Conservation (phyloP, 768 basidiomycete species). For the Hirschioporus abietinus region DNA sequence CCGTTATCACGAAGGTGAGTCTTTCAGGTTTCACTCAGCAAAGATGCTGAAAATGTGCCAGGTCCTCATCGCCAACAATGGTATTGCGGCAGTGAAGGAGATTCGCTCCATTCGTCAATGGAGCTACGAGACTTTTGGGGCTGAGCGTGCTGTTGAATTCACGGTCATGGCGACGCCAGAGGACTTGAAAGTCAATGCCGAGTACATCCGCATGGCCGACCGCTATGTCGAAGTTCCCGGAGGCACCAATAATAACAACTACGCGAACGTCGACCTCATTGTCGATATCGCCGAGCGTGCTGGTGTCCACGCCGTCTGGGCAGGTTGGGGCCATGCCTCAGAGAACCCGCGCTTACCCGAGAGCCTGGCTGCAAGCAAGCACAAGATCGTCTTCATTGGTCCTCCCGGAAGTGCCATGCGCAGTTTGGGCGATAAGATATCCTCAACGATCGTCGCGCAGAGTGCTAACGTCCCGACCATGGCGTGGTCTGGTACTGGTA, state of each 20-base stretch:
- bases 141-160: constrained; percentile 94
- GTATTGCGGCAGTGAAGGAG: constrained; percentile 99
- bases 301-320: constrained; percentile 99
- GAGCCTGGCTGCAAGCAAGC: constrained; percentile 82
- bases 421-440: constrained; percentile 98
- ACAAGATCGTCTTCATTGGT: constrained; percentile 98
- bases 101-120: constrained; percentile 98
- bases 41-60: constrained; percentile 26
- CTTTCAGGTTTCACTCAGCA: constrained; percentile 7
- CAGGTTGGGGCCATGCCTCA: constrained; percentile 99
- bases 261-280: constrained; percentile 98
- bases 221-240: constrained; percentile 98
- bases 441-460: constrained; percentile 98
- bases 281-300: constrained; percentile 96
- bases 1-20: constrained; percentile 94
- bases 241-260: constrained; percentile 98
- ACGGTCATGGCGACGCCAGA: constrained; percentile 99
- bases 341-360: constrained; percentile 98
- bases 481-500: constrained; percentile 97
- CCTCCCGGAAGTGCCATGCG: constrained; percentile 99
- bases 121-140: constrained; percentile 99
- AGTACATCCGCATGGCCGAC: constrained; percentile 99
- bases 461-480: constrained; percentile 95
- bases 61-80: constrained; percentile 99
- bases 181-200: constrained; percentile 96